Evolutionary conservation across 139 green algal genomes (phyloP), one percentile per base, ranked within the genome.

Genomic region (Asterochloris sp.): DNA sequence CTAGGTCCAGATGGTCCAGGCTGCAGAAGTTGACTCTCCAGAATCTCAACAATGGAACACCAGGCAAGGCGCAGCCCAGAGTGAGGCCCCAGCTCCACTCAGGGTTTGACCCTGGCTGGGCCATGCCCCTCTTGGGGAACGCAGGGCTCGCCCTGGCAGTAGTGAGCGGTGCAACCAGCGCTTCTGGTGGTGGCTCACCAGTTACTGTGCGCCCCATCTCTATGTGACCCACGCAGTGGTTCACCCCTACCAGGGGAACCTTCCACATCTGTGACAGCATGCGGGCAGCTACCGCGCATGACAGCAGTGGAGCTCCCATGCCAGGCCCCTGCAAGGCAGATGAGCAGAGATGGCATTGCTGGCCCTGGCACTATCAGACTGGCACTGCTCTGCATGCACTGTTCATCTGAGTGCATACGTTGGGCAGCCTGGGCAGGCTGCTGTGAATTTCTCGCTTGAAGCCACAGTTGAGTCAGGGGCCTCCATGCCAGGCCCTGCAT

Each of bases 181-280:
- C 38, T 6, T 54, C 38, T 6, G 6, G 4, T 54, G 6, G 38
- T 54, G 38, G 38, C 38, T 54, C 38, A 54, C 38, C 38, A 16
- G 91, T 96, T 26, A 98, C 94, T 10, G 93, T 64, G 0, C 95
- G 82, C 2, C 95, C 95, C 95, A 98, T 98, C 86, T 98, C 95
- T 54, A 98, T 97, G 88, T 98, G 95, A 10, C 91, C 92, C 68
- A 96, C 88, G 83, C 95, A 98, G 91, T 98, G 95, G 82, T 98
- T 98, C 16, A 98, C 95, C 6, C 76, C 87, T 12, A 97, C 86
- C 14, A 98, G 91, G 38, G 93, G 91, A 10, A 94, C 80, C 26
- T 87, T 84, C 93, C 93, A 97, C 74, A 95, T 76, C 80, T 90
- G 89, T 6, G 89, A 87, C 73, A 97, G 88, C 88, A 94, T 94